These are phyloP conservation scores for Vinca minor DNA, from an alignment of 257 asterid species.

Conservation along the genomic window DNA sequence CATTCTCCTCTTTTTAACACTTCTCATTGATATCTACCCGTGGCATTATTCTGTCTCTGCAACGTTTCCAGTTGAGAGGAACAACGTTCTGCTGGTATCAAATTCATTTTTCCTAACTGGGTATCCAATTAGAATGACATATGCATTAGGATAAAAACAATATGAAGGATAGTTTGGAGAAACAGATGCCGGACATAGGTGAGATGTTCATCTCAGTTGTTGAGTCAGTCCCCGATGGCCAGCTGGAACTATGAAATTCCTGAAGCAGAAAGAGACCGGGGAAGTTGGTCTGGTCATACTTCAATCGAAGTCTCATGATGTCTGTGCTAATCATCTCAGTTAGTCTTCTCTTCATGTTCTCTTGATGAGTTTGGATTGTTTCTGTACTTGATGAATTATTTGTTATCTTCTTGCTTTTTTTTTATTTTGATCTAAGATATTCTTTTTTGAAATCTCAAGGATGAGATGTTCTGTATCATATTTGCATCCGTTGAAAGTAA, in stretches of 20 bases:
- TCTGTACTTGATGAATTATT: background rate
- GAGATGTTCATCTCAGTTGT: no score
- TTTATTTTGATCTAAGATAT: slow-evolving; percentile 9
- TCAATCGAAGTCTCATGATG: slow-evolving; percentile 40
- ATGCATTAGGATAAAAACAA: background rate
- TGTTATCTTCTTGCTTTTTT: background rate
- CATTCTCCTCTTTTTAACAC: background rate
- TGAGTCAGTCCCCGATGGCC: no score
- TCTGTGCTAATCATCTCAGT: slow-evolving; percentile 48
- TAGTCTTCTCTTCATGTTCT: background rate
- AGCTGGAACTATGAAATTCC: no score
- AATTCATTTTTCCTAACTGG: background rate
- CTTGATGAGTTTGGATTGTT: background rate
- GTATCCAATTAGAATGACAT: background rate
- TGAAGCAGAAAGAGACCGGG: no score
- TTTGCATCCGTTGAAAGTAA: slow-evolving; percentile 41
- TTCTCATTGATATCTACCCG: background rate
- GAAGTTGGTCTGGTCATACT: no score
- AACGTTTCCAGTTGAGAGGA: background rate
- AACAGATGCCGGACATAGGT: background rate
- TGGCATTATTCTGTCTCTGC: background rate
- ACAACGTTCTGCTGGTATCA: background rate
- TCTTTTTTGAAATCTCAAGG: slow-evolving; percentile 26
- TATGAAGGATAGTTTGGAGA: background rate
- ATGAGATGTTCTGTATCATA: slow-evolving; percentile 39